A percentile compares a stretch with the other conserved stretches of the same genome.
Conservation (phyloP, 805 yeast species). For the Zygosaccharomyces bisporus region DNA sequence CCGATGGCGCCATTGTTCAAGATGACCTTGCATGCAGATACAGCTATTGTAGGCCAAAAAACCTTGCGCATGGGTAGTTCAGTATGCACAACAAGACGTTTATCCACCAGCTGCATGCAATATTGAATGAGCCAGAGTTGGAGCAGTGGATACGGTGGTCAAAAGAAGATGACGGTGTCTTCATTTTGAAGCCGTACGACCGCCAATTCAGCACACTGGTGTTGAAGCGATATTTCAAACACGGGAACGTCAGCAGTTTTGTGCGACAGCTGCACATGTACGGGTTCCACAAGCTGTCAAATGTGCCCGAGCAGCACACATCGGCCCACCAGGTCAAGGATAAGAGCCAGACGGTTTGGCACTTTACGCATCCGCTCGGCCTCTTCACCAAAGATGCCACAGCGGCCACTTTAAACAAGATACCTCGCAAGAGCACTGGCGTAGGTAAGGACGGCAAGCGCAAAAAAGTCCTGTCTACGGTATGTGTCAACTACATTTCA, state of each 20-base stretch:
- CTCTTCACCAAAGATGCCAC: constrained; percentile 25
- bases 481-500: constrained; percentile 27
- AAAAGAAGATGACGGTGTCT: constrained; percentile 19
- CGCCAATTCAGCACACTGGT: constrained; percentile 27
- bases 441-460: constrained; percentile 33
- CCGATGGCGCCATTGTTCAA: not conserved
- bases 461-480: constrained; percentile 31
- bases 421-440: constrained; percentile 33
- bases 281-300: constrained; percentile 77
- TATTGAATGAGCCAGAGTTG: constrained; percentile 24
- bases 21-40: not conserved
- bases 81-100: constrained; percentile 29
- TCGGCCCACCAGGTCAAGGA: constrained; percentile 5
- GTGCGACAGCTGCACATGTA: constrained; percentile 95
- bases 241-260: constrained; percentile 88
- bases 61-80: constrained; percentile 2
- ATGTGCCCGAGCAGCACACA: constrained; percentile 1
- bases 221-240: constrained; percentile 78
- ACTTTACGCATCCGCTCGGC: constrained; percentile 33
- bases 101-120: constrained; percentile 31
- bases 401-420: constrained; percentile 23
- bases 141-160: constrained; percentile 31
- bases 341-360: constrained; percentile 26
- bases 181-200: constrained; percentile 29
- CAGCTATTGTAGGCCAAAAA: not conserved